Percentiles rank a stretch among this genome's conserved stretches.
Evolutionary conservation across 371 early-diverging fungal species (phyloP).

Genomic region (Apophysomyces ossiformis): DNA sequence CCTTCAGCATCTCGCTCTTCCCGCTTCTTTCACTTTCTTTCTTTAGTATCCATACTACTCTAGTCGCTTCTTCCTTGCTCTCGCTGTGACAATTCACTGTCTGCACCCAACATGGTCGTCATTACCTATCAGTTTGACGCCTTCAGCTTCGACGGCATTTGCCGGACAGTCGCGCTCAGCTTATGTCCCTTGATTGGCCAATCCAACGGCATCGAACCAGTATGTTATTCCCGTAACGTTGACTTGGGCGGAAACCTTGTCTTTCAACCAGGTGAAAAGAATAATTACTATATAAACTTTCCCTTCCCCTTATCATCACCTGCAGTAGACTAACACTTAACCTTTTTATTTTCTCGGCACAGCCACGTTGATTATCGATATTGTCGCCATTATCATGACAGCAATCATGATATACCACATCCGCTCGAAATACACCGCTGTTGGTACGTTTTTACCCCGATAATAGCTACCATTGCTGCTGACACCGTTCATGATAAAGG

Average conservation of each 20-base stretch:
- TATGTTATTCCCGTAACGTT: conserved; percentile 93
- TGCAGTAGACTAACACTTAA: background rate
- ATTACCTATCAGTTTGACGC: conserved; percentile 48
- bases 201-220: conserved; percentile 80
- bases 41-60: background rate
- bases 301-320: background rate
- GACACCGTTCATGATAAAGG: conserved; percentile 39
- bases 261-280: conserved; percentile 84
- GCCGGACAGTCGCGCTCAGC: conserved; percentile 78
- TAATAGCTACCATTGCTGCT: background rate
- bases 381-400: conserved; percentile 88
- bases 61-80: conserved; percentile 2
- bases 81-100: background rate
- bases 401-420: conserved; percentile 92
- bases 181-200: conserved; percentile 89
- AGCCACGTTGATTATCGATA: conserved; percentile 79
- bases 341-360: conserved; percentile 9
- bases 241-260: conserved; percentile 78
- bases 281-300: background rate
- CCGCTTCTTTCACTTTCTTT: conserved; percentile 1
- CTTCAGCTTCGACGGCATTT: conserved; percentile 81
- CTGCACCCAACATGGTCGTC: conserved; percentile 35
- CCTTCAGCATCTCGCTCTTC: conserved; percentile 12
- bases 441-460: conserved; percentile 60
- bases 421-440: conserved; percentile 91